Evolutionary conservation across 768 basidiomycete genomes (phyloP).

Genomic region (Plicaturopsis crispa): DNA sequence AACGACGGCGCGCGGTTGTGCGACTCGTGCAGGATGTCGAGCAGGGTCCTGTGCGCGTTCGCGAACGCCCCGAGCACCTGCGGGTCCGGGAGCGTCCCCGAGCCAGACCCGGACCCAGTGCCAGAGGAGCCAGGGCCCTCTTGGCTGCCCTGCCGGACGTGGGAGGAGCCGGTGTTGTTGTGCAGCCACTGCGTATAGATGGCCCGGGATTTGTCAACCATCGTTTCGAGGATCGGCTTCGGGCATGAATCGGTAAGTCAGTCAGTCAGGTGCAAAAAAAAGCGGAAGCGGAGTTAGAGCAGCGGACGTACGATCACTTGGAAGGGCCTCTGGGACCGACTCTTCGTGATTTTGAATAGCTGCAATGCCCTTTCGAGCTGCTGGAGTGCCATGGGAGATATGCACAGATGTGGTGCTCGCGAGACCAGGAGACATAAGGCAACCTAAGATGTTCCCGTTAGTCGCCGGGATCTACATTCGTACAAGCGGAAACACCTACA

Average conservation of each 20-base stretch:
- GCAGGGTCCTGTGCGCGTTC: conserved; percentile 9
- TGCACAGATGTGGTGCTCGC: conserved; percentile 49
- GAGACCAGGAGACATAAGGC: conserved; percentile 59
- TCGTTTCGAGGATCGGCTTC: conserved; percentile 39
- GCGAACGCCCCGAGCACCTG: conserved; percentile 5
- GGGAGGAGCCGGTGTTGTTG: conserved; percentile 35
- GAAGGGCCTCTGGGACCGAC: conserved; percentile 35
- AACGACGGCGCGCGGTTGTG: conserved; percentile 21
- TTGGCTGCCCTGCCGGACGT: conserved; percentile 31
- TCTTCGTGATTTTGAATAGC: conserved; percentile 37
- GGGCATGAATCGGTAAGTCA: neutral
- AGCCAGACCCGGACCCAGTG: neutral
- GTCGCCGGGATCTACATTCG: neutral
- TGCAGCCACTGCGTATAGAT: conserved; percentile 40
- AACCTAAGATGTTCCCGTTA: conserved; percentile 32
- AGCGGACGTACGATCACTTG: conserved; percentile 35
- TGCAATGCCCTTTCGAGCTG: conserved; percentile 44
- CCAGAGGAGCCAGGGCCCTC: conserved; percentile 10
- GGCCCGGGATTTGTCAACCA: conserved; percentile 44
- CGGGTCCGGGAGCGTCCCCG: conserved; percentile 13
- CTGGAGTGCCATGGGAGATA: conserved; percentile 52
- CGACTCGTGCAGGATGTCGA: conserved; percentile 11
- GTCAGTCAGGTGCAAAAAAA: neutral
- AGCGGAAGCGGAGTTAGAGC: neutral
- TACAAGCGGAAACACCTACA: conserved; percentile 36